phyloP scores from a whole-genome alignment of 1,284 basidiomycete species.

The Peniophora sp. region DNA sequence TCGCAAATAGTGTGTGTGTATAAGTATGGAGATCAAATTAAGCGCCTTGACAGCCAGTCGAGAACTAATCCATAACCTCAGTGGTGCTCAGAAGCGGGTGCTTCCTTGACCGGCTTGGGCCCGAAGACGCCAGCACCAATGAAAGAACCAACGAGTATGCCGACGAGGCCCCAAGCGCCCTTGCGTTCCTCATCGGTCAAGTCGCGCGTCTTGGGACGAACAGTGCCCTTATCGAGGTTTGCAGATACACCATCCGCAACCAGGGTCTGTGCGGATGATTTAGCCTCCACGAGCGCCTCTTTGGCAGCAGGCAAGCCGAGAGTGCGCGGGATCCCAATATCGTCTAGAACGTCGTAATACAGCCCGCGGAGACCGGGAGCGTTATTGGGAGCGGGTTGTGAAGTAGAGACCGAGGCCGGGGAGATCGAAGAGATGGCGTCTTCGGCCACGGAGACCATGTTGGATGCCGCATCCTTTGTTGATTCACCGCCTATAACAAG shows the following conservation, averaged over 20 bases:
- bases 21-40: no score
- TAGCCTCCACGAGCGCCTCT: not conserved
- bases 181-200: not conserved
- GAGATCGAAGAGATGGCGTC: not conserved
- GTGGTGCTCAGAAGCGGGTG: no score
- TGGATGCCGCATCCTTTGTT: conserved; percentile 57
- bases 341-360: not conserved
- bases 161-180: not conserved
- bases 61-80: no score
- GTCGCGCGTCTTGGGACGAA: not conserved
- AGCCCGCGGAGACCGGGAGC: not conserved
- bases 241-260: not conserved
- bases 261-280: not conserved
- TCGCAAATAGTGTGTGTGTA: no score
- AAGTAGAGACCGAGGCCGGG: not conserved
- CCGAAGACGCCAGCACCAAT: not conserved
- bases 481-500: conserved; percentile 62
- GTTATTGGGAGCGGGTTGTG: not conserved
- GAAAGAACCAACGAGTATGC: not conserved
- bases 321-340: not conserved
- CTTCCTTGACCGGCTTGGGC: not conserved
- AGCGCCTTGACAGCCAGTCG: no score
- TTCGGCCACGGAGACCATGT: conserved; percentile 23
- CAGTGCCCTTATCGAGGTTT: not conserved
- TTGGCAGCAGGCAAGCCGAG: not conserved